Evolutionary conservation across 305 asterid species (phyloP).

Genomic region (Plantago rigida): DNA sequence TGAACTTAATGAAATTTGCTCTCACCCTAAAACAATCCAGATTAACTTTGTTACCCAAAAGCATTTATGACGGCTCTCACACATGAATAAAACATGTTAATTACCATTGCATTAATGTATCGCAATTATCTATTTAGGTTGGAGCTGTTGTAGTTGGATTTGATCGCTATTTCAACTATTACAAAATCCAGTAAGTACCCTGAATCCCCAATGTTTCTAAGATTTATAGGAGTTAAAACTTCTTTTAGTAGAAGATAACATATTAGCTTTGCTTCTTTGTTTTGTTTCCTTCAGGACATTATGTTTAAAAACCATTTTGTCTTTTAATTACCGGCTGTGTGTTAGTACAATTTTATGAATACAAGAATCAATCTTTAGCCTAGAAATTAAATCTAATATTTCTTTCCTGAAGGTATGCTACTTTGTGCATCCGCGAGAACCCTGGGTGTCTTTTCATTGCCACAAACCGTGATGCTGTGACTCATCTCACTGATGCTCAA

Average conservation of each 20-base stretch:
- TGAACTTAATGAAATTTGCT: conserved; percentile 5
- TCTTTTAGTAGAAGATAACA: background rate
- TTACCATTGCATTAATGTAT: conserved; percentile 19
- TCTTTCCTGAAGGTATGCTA: conserved; percentile 64
- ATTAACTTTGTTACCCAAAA: background rate
- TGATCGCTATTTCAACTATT: conserved; percentile 92
- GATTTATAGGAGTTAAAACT: background rate
- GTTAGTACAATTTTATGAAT: background rate
- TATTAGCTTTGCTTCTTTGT: background rate
- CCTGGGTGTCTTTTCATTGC: conserved; percentile 96
- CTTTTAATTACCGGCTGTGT: too few species aligned
- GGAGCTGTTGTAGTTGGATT: conserved; percentile 98
- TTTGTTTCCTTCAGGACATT: background rate
- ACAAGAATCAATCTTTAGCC: conserved; percentile 3
- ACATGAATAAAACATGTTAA: conserved; percentile 8
- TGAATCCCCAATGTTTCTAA: background rate
- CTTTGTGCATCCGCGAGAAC: conserved; percentile 90
- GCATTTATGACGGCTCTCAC: conserved; percentile 5
- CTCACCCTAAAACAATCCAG: too few species aligned
- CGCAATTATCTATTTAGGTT: conserved; percentile 43
- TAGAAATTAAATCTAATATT: conserved; percentile 16
- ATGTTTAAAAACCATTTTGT: background rate
- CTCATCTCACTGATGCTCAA: conserved; percentile 99
- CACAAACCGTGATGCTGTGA: conserved; percentile 93
- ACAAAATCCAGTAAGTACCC: conserved; percentile 76